A percentile compares a stretch with the other conserved stretches of the same genome.
phyloP scores from a whole-genome alignment of 805 yeast genomes.

The Candida tallmaniae region DNA sequence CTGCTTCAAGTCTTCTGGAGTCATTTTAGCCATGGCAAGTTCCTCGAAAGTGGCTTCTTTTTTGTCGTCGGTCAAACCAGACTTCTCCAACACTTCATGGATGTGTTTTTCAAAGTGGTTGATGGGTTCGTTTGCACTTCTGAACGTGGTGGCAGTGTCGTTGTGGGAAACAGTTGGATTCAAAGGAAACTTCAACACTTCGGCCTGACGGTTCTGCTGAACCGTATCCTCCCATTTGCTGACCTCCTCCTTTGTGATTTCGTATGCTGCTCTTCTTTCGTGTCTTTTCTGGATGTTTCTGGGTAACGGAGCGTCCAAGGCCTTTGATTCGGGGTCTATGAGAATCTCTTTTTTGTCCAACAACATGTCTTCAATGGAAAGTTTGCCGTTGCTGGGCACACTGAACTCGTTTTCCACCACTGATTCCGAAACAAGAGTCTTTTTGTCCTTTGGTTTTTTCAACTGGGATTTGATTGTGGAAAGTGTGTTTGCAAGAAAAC shows the following conservation, averaged over 20 bases:
- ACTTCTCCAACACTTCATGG: constrained; percentile 53
- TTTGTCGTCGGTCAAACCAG: constrained; percentile 66
- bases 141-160: constrained; percentile 49
- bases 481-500: constrained; percentile 47
- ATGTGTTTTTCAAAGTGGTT: constrained; percentile 68
- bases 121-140: constrained; percentile 37
- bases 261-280: constrained; percentile 88
- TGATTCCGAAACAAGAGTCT: constrained; percentile 48
- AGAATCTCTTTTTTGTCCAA: constrained; percentile 48
- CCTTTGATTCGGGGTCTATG: constrained; percentile 37
- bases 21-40: constrained; percentile 72
- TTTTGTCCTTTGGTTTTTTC: constrained; percentile 35
- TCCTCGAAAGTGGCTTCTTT: constrained; percentile 85
- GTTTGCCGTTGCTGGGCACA: constrained; percentile 56
- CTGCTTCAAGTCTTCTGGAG: constrained; percentile 72
- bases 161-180: constrained; percentile 44
- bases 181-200: constrained; percentile 75
- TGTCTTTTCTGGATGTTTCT: constrained; percentile 78
- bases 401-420: constrained; percentile 66
- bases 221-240: constrained; percentile 86
- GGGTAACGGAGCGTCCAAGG: constrained; percentile 80
- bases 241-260: constrained; percentile 80
- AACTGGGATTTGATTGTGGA: constrained; percentile 31
- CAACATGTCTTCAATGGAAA: constrained; percentile 73
- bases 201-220: constrained; percentile 74